Evolutionary conservation across 176 grass and related monocot genomes (phyloP), one percentile per base, ranked within the genome.

Genomic region (Miscanthus lutarioriparius): DNA sequence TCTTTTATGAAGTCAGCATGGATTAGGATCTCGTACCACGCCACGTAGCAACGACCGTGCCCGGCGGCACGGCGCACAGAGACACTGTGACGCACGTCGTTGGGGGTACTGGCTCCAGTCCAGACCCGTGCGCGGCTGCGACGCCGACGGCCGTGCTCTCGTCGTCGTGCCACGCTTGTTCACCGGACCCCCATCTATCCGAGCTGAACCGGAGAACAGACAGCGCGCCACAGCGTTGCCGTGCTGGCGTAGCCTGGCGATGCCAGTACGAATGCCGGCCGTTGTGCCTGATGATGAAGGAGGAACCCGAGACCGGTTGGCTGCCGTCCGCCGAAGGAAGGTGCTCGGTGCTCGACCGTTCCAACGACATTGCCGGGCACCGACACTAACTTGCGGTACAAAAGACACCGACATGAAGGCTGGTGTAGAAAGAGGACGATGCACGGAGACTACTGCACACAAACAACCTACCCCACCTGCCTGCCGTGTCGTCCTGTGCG

Each of bases 81-180:
- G 48, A 39, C 25, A 16, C 23, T 83, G 39, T 78, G 25, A n/a
- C 49, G 74, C 47, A 59, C 47, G 47, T 1, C 47, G 47, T 5
- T 51, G 47, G 47, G 2, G 5, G 16, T 51, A 17, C 15, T 11
- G 3, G 78, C 37, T 47, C 49, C 43, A 33, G 69, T 47, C 49
- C 43, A 33, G 69, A 87, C 54, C 69, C 77, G 58, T n/a, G 32
- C 8, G 77, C 70, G 85, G 41, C 64, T 36, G 73, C 80, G 51
- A 53, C 32, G 80, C 80, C 86, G 65, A 72, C 80, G 73, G 53
- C 22, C 48, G 48, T 70, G 63, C 14, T 48, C 26, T 48, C 54
- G 13, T 15, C 38, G 81, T 45, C 13, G 44, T 67, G 54, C 67
- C 86, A 53, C 70, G 80, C 56, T 16, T 80, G 78, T 67, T 67